Evolutionary conservation across 805 yeast species (phyloP).

Genomic region (Saccharomycopsis sp.): DNA sequence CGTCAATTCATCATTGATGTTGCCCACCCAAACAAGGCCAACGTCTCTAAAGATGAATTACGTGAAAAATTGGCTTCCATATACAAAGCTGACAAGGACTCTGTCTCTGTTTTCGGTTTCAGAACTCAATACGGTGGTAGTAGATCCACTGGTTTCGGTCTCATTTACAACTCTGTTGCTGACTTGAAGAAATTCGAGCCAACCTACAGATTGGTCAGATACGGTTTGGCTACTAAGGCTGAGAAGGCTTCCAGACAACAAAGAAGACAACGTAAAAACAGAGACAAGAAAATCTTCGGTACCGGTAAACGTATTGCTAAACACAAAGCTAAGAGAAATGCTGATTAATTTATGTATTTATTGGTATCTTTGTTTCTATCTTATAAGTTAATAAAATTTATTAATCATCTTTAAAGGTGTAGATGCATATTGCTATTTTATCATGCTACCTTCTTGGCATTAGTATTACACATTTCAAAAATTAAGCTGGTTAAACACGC

Average conservation of each 20-base stretch:
- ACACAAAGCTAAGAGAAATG: slow-evolving; percentile 83
- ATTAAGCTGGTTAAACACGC: too few relatives aligned
- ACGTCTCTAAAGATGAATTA: slow-evolving; percentile 98
- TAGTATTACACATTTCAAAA: too few relatives aligned
- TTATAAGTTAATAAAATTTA: not conserved
- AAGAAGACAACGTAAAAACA: slow-evolving; percentile 99
- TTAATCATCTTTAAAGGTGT: not conserved
- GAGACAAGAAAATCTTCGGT: slow-evolving; percentile 98
- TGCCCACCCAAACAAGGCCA: slow-evolving; percentile 98
- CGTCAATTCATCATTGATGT: slow-evolving; percentile 99
- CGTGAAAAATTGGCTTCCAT: slow-evolving; percentile 86
- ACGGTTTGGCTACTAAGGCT: slow-evolving; percentile 93
- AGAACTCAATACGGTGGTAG: slow-evolving; percentile 99
- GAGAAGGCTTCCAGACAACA: slow-evolving; percentile 99
- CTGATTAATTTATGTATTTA: slow-evolving; percentile 46
- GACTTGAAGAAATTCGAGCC: slow-evolving; percentile 99
- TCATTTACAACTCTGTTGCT: slow-evolving; percentile 95
- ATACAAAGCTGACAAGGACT: slow-evolving; percentile 89
- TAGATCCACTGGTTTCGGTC: slow-evolving; percentile 98
- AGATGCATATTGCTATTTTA: too few relatives aligned
- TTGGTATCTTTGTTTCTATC: not conserved
- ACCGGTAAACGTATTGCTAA: slow-evolving; percentile 93
- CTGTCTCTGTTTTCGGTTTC: slow-evolving; percentile 98
- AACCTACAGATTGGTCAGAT: slow-evolving; percentile 97
- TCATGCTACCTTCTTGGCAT: too few relatives aligned